These are phyloP conservation scores for Cicer bijugum DNA, from an alignment of 306 rosid species.

Conservation along the genomic window DNA sequence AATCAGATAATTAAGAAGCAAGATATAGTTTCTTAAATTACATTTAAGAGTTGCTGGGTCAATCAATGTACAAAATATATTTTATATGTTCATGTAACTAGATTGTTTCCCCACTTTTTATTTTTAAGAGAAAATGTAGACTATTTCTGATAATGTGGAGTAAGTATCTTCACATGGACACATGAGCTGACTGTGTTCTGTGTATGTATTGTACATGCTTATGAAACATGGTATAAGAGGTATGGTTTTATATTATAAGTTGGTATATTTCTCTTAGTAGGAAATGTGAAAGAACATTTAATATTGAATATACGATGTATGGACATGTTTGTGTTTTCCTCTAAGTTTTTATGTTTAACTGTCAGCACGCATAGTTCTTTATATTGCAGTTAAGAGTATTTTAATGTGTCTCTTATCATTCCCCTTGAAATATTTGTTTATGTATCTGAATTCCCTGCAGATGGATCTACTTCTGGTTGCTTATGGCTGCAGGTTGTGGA, in stretches of 20 bases:
- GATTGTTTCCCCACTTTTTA: background rate
- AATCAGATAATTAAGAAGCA: background rate
- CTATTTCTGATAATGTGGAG: background rate
- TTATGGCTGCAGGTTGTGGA: slow-evolving; percentile 79
- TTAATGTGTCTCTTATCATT: background rate
- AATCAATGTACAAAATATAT: background rate
- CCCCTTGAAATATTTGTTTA: background rate
- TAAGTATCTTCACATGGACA: background rate
- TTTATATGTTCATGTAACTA: background rate
- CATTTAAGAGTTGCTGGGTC: background rate
- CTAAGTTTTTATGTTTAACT: slow-evolving; percentile 9
- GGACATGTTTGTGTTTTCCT: background rate
- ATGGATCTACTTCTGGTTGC: slow-evolving; percentile 81
- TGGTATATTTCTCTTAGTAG: no score
- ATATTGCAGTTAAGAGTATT: background rate
- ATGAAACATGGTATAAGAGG: no score
- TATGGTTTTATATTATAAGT: no score
- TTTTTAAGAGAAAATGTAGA: background rate
- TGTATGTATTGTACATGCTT: no score
- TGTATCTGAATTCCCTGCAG: slow-evolving; percentile 48
- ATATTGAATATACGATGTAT: background rate
- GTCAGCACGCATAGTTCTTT: background rate
- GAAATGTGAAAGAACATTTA: no score
- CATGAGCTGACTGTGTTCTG: no score
- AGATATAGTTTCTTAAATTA: background rate